Conservation (phyloP, 179 eudicot species). For the Vitellaria paradoxa region DNA sequence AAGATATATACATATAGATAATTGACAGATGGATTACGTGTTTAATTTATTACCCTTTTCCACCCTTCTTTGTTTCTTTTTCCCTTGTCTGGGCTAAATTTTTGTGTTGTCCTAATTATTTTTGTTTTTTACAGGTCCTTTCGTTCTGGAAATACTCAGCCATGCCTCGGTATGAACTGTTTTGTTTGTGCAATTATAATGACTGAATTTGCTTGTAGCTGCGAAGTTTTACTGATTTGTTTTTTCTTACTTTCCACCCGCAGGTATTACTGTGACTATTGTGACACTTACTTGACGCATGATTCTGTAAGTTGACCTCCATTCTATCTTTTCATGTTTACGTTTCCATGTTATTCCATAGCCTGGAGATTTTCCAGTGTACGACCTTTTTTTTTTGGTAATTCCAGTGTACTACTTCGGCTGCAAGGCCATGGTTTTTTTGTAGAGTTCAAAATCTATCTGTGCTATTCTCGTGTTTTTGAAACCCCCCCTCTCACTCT, state of each 20-base stretch:
- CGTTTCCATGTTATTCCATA: background rate
- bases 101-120: background rate
- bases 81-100: background rate
- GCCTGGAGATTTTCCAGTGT: no score
- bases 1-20: background rate
- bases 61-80: background rate
- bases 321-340: no score
- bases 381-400: no score
- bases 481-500: background rate
- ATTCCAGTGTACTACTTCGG: background rate
- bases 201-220: background rate
- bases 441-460: background rate
- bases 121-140: conserved; percentile 2
- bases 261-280: conserved; percentile 23
- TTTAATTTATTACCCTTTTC: background rate
- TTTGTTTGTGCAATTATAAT: background rate
- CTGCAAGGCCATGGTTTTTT: background rate
- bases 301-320: conserved; percentile 11
- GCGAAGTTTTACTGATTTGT: background rate
- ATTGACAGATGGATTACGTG: background rate
- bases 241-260: background rate
- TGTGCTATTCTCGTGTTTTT: background rate
- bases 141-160: background rate
- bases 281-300: conserved; percentile 21
- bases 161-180: conserved; percentile 12